Percentiles rank a stretch among this genome's conserved stretches.
phyloP scores from a whole-genome alignment of 176 grass and related monocot genomes.

The Dactylis glomerata region DNA sequence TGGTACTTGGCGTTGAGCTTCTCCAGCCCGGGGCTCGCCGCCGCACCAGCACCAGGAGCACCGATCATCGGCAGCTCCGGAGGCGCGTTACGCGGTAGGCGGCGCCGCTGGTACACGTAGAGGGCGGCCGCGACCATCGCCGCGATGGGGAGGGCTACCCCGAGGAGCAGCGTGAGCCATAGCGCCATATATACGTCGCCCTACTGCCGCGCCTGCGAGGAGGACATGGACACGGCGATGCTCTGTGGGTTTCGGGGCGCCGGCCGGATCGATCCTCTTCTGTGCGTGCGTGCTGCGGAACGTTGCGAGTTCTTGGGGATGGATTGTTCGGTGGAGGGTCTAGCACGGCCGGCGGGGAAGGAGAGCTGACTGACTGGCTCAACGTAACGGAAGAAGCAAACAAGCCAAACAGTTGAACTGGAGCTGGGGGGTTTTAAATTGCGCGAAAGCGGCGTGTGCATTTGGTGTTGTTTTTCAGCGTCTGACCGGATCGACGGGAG shows the following conservation, averaged over 20 bases:
- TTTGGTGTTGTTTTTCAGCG: not conserved
- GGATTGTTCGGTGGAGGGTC: constrained; percentile 29
- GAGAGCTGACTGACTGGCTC: constrained; percentile 22
- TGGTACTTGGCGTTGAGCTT: constrained; percentile 40
- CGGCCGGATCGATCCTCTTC: constrained; percentile 6
- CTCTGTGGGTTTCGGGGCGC: not conserved
- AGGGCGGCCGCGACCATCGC: constrained; percentile 12
- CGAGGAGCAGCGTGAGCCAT: constrained; percentile 47
- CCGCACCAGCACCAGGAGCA: not conserved
- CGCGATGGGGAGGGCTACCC: constrained; percentile 17
- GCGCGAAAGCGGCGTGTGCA: not conserved
- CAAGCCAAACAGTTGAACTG: not conserved
- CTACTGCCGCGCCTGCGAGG: not conserved
- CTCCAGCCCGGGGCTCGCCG: constrained; percentile 33
- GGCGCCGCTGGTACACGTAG: not conserved
- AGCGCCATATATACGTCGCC: constrained; percentile 25
- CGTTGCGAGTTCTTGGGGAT: constrained; percentile 11
- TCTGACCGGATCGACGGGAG: not conserved
- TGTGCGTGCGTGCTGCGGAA: not conserved
- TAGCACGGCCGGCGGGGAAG: constrained; percentile 9
- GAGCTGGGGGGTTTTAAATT: constrained; percentile 8
- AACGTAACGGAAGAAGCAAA: constrained; percentile 25
- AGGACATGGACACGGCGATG: constrained; percentile 2
- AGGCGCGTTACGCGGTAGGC: not conserved
- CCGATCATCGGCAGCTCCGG: not conserved